Percentiles rank a stretch among this genome's conserved stretches.
phyloP scores from a whole-genome alignment of 2,329 filamentous ascomycete genomes.

The Paracoccidioides brasiliensis region DNA sequence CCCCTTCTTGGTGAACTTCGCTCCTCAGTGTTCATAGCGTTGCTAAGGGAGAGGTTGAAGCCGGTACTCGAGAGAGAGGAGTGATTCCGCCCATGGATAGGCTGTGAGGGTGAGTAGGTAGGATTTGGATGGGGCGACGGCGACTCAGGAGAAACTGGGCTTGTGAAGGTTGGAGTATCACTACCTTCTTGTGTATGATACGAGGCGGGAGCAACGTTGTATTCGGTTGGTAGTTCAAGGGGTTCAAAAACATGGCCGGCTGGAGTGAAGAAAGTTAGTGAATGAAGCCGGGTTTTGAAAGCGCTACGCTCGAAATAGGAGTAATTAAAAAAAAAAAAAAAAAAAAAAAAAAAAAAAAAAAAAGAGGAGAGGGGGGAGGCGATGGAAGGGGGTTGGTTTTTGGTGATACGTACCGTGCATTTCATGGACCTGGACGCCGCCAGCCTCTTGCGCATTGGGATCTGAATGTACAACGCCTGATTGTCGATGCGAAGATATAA shows the following conservation, averaged over 20 bases:
- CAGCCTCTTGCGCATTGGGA: conserved; percentile 15
- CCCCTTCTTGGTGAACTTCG: conserved; percentile 3
- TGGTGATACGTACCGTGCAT: conserved; percentile 17
- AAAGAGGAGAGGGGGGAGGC: no score
- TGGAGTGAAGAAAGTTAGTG: conserved; percentile 1
- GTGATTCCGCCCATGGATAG: conserved; percentile 8
- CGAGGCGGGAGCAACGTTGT: conserved; percentile 7
- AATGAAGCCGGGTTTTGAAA: neutral
- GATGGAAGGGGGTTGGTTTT: no score
- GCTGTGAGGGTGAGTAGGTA: conserved; percentile 1
- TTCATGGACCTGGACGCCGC: conserved; percentile 19
- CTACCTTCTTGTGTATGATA: conserved; percentile 10
- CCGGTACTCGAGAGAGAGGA: conserved; percentile 12
- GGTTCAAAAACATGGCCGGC: conserved; percentile 4
- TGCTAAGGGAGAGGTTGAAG: conserved; percentile 7
- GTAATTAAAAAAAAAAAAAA: neutral
- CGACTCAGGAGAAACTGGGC: conserved; percentile 9
- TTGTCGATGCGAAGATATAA: conserved; percentile 7
- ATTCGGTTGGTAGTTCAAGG: conserved; percentile 10
- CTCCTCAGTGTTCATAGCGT: conserved; percentile 3
- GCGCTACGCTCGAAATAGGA: neutral
- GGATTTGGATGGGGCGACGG: conserved; percentile 7
- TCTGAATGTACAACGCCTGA: conserved; percentile 6
- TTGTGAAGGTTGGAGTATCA: conserved; percentile 12
- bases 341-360: no score